Base-by-base conservation (phyloP, 1,284 basidiomycete genomes). In the Moesziomyces parantarcticus region DNA sequence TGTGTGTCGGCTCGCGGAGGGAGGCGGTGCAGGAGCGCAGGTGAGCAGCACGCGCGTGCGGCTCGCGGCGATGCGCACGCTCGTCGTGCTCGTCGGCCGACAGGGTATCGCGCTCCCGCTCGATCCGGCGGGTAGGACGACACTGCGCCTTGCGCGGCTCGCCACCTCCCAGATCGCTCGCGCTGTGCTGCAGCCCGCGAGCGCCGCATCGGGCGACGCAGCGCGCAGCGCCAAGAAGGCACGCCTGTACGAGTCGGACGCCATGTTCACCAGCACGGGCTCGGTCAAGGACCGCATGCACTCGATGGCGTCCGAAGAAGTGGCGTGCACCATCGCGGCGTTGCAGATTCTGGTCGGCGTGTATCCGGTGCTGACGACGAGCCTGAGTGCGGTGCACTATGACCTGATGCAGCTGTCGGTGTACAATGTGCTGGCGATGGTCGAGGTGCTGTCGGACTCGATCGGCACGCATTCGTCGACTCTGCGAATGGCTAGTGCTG, bases 191-290 rank as follows among this genome's bases (percentile, higher is more conserved):
- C 65, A 48, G 25, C 58, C 58, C 9, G 32, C 25, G 6, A 22
- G 39, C 14, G 41, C 52, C 5, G 44, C 48, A 26, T 39, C 50
- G 5, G 56, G 56, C n/a, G 60, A 53, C 13, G 52, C 34, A n/a
- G 45, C 48, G 18, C 39, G 69, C 18, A 57, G 53, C 11, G 26
- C 64, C 2, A 78, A 78, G 42, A 74, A 72, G 26, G 58, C 72
- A 3, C 68, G 70, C 20, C 50, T 72, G 1, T 79, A 76, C 52
- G 77, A 79, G 26, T 77, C 75, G 8, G 77, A 79, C 26, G 25
- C 73, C 14, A 62, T 79, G 40, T 61, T 66, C 16, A 56, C 58
- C 16, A 43, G 45, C 5, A 46, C 21, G n/a, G 36, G 55, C 8
- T 49, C 55, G 3, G 57, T 46, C 32, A 75, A 76, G 45, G 76